phyloP scores from a whole-genome alignment of 352 stramenopile genomes.

The Blastocystis hominis region DNA sequence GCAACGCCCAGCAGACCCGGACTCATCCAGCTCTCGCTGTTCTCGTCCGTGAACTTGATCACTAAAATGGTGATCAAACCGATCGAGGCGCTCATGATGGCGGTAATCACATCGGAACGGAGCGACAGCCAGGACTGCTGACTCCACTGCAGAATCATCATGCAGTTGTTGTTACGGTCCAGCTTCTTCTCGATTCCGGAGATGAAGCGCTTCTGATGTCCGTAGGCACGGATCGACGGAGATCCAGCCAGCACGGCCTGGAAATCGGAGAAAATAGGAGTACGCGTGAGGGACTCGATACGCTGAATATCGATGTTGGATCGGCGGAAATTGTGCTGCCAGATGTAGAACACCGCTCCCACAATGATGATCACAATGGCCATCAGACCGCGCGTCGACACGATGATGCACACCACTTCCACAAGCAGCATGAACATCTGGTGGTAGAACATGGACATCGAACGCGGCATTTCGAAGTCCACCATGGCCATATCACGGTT shows the following conservation, averaged over 20 bases:
- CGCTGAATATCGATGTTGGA: slow-evolving; percentile 70
- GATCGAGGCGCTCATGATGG: slow-evolving; percentile 61
- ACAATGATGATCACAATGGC: slow-evolving; percentile 68
- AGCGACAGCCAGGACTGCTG: slow-evolving; percentile 69
- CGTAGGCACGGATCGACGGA: slow-evolving; percentile 57
- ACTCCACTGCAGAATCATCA: slow-evolving; percentile 66
- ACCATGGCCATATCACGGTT: slow-evolving; percentile 80
- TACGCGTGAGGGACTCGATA: slow-evolving; percentile 66
- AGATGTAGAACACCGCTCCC: slow-evolving; percentile 67
- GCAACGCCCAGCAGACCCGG: neutral
- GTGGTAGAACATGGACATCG: neutral
- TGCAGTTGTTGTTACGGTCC: slow-evolving; percentile 67
- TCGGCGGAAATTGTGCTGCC: slow-evolving; percentile 69
- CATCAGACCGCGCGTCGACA: slow-evolving; percentile 69
- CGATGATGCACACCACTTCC: neutral
- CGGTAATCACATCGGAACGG: slow-evolving; percentile 68
- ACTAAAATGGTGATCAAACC: slow-evolving; percentile 66
- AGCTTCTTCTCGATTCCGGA: slow-evolving; percentile 62
- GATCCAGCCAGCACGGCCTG: slow-evolving; percentile 69
- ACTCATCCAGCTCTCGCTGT: slow-evolving; percentile 64
- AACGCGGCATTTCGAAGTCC: slow-evolving; percentile 67
- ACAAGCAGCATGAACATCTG: neutral
- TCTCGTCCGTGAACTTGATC: slow-evolving; percentile 63
- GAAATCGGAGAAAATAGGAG: slow-evolving; percentile 70
- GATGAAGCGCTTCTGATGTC: slow-evolving; percentile 63